phyloP scores from a whole-genome alignment of 805 yeast genomes.

The Candida chauliodis region DNA sequence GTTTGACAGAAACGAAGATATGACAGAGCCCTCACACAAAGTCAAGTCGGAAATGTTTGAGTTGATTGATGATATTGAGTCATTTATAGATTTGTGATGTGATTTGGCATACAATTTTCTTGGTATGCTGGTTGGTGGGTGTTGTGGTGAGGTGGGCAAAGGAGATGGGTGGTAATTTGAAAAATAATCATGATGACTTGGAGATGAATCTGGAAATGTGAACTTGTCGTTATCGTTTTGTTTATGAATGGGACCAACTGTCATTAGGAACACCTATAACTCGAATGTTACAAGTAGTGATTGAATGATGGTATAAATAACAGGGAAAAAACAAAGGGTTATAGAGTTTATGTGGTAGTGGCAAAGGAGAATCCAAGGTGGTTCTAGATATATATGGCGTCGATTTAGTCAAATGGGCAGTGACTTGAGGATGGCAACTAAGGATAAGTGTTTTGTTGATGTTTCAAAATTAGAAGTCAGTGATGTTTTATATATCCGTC shows the following conservation, averaged over 20 bases:
- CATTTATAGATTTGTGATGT: slow-evolving; percentile 11
- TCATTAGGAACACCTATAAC: too few relatives aligned
- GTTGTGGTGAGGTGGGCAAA: not conserved
- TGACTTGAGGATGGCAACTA: too few relatives aligned
- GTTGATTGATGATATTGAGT: slow-evolving; percentile 26
- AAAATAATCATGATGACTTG: not conserved
- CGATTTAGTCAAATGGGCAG: too few relatives aligned
- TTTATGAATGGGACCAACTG: not conserved
- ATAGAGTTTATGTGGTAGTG: too few relatives aligned
- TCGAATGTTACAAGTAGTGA: too few relatives aligned
- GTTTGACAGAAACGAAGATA: slow-evolving; percentile 11
- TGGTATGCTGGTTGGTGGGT: not conserved
- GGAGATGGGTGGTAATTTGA: slow-evolving; percentile 1
- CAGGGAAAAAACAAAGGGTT: too few relatives aligned
- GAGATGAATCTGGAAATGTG: slow-evolving; percentile 1
- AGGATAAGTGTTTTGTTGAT: too few relatives aligned
- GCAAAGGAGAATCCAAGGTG: too few relatives aligned
- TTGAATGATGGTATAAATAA: too few relatives aligned
- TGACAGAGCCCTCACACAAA: slow-evolving; percentile 12
- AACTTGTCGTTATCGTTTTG: not conserved
- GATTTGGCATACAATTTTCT: not conserved
- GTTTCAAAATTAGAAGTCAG: too few relatives aligned
- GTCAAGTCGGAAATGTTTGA: slow-evolving; percentile 24
- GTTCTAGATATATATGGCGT: too few relatives aligned
- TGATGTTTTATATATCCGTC: too few relatives aligned